A percentile compares a stretch with the other conserved stretches of the same genome.
These are phyloP conservation scores for Celoporthe dispersa DNA, from an alignment of 2,329 filamentous ascomycete genomes.

Conservation along the genomic window DNA sequence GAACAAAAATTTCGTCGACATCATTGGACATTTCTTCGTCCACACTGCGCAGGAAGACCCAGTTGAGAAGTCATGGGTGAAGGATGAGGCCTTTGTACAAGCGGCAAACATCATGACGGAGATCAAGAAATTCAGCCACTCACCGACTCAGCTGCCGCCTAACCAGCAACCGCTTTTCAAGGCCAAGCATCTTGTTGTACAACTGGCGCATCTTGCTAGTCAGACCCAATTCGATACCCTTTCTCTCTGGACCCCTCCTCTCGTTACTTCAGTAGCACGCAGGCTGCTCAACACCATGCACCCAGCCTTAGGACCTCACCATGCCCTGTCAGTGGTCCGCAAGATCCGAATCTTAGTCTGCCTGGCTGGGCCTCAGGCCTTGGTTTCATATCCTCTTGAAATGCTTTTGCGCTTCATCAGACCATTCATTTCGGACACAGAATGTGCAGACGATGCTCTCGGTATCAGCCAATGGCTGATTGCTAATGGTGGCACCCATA, in stretches of 20 bases:
- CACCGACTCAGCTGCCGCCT: constrained; percentile 67
- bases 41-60: constrained; percentile 78
- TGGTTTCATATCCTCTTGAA: constrained; percentile 81
- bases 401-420: constrained; percentile 85
- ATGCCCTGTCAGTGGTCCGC: constrained; percentile 83
- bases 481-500: constrained; percentile 65
- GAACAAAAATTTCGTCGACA: constrained; percentile 73
- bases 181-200: constrained; percentile 73
- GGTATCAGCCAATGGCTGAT: constrained; percentile 87
- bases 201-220: constrained; percentile 78
- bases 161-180: constrained; percentile 89
- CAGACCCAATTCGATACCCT: constrained; percentile 65
- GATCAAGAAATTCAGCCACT: constrained; percentile 73
- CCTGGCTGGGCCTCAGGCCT: constrained; percentile 73
- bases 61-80: constrained; percentile 69
- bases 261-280: constrained; percentile 76
- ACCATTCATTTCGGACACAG: constrained; percentile 77
- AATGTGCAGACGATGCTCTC: constrained; percentile 89
- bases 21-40: constrained; percentile 76
- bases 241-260: constrained; percentile 74
- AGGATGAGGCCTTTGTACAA: constrained; percentile 59
- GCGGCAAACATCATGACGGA: constrained; percentile 67
- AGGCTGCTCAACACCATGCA: constrained; percentile 81
- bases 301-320: constrained; percentile 80
- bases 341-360: constrained; percentile 83